These are phyloP conservation scores for Xylaria hypoxylon DNA, from an alignment of 2,329 filamentous ascomycete species.

Conservation along the genomic window DNA sequence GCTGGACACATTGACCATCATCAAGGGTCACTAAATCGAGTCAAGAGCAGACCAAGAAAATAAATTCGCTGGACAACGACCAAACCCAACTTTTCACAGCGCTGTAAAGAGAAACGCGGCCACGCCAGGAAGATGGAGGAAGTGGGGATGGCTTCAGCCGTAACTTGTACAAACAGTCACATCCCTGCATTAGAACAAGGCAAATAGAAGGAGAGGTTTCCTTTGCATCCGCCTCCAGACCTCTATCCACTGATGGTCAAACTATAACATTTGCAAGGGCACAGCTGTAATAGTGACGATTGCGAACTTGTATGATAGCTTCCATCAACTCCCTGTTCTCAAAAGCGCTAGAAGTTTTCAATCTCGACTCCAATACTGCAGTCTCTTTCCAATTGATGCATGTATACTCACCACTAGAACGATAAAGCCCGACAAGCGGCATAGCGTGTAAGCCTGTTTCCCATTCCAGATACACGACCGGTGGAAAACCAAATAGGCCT, in stretches of 20 bases:
- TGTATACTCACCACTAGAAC: background rate
- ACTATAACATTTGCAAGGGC: background rate
- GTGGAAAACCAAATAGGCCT: too few species aligned
- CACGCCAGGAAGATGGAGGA: conserved; percentile 8
- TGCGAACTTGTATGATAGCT: conserved; percentile 5
- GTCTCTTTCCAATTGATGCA: background rate
- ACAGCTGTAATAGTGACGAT: background rate
- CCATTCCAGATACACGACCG: background rate
- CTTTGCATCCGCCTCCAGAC: conserved; percentile 9
- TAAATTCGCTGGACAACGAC: conserved; percentile 9
- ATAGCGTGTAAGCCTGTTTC: too few species aligned
- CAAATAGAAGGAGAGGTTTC: conserved; percentile 40
- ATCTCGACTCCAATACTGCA: background rate
- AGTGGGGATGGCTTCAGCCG: conserved; percentile 16
- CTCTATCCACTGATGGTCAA: background rate
- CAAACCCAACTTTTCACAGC: conserved; percentile 3
- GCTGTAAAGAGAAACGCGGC: conserved; percentile 24
- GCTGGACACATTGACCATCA: conserved; percentile 50
- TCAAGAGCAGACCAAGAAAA: background rate
- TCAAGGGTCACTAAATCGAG: conserved; percentile 47
- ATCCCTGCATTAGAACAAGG: conserved; percentile 41
- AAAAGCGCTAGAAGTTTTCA: background rate
- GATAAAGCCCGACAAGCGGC: background rate
- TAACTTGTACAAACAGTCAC: conserved; percentile 43
- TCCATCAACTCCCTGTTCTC: background rate